phyloP scores from a whole-genome alignment of 1,284 basidiomycete species.

The Tilletia caries region DNA sequence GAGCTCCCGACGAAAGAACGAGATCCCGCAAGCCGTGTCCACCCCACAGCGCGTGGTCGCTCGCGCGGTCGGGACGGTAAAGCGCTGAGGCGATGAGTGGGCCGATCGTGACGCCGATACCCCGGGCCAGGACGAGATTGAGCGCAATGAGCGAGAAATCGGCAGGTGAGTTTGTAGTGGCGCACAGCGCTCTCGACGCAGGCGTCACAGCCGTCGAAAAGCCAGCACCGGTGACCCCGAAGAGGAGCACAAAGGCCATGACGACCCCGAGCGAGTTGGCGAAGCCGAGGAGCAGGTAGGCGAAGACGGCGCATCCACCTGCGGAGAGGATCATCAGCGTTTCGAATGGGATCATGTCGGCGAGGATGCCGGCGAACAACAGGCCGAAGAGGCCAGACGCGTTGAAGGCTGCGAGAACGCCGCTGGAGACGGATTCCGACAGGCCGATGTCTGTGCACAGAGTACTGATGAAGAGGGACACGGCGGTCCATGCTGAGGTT shows the following conservation, averaged over 20 bases:
- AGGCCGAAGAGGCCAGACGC: constrained; percentile 37
- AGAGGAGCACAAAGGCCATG: constrained; percentile 36
- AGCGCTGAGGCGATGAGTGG: constrained; percentile 31
- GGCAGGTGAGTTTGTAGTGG: background rate
- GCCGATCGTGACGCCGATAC: constrained; percentile 32
- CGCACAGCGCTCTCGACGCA: background rate
- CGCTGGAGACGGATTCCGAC: constrained; percentile 28
- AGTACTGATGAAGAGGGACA: constrained; percentile 39
- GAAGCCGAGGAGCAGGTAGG: constrained; percentile 37
- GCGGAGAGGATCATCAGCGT: constrained; percentile 34
- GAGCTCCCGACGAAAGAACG: constrained; percentile 28
- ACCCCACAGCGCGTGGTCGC: constrained; percentile 12
- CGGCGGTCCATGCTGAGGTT: constrained; percentile 33
- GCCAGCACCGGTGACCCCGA: constrained; percentile 24
- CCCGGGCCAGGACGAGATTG: constrained; percentile 26
- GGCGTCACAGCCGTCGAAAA: constrained; percentile 13
- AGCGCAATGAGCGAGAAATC: constrained; percentile 23
- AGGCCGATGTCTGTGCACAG: constrained; percentile 36
- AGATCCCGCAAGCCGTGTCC: constrained; percentile 28
- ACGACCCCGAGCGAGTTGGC: constrained; percentile 33
- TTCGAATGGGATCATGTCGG: constrained; percentile 32
- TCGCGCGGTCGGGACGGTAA: constrained; percentile 11
- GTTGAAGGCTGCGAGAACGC: constrained; percentile 40
- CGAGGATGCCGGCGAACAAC: constrained; percentile 29
- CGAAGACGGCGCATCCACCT: constrained; percentile 26